Base-by-base conservation (phyloP, 2,329 filamentous ascomycete species). In the Pseudogymnoascus sp. region DNA sequence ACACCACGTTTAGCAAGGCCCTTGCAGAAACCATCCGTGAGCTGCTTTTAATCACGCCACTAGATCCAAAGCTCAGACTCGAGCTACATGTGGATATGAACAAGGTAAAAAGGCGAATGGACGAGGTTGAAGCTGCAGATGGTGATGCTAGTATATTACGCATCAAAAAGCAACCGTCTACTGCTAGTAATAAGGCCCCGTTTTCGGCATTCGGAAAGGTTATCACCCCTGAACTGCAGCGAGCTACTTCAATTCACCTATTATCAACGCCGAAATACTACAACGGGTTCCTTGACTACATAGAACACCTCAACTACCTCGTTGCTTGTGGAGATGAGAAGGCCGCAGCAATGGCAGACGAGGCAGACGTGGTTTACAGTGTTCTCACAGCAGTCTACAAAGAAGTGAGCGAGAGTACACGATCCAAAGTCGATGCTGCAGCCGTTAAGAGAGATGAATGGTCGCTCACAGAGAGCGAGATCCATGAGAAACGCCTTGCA, bases 31-130 rank as follows among this genome's bases (percentile, higher is more conserved):
- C 50, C 3, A 33, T 57, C 17, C 50, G 50, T 21, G 50, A 57
- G 28, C 28, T 57, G 10, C 50, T 57, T 57, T 57, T 8, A 33
- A 13, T 6, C 17, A 57, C 26, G 4, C 50, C 50, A 11, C 50
- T 57, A n/a, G 28, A 57, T 57, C 19, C 50, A 15, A 33, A 33
- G 50, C 28, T 57, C 28, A 57, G 15, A 35, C 28, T 57, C n/a
- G 50, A 57, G n/a, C 50, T 57, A 8, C 50, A 57, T 26, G 50
- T 57, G 28, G 50, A 57, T 33, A 57, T 57, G 50, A 57, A 57
- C 28, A 57, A 57, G 28, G 28, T 57, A 4, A 57, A 57, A 15
- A 33, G 50, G 28, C 50, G 50, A 57, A 11, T 57, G 28, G 50
- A 57, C 28, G 50, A 57, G 28, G 17, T 57, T 19, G 50, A 57